Base-by-base conservation (phyloP, 306 rosid genomes). In the Nissolia schottii region DNA sequence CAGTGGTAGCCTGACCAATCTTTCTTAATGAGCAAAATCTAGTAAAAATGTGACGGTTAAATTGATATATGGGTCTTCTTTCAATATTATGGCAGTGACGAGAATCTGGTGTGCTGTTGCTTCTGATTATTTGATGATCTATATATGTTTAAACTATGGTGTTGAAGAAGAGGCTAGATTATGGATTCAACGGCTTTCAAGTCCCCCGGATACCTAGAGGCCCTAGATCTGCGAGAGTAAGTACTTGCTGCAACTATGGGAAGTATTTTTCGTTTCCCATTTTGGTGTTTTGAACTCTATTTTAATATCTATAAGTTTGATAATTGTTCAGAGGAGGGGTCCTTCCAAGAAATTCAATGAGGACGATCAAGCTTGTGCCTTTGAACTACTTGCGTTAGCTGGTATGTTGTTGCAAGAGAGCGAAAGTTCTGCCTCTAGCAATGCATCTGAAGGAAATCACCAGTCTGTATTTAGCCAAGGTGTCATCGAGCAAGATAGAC, bases 351-450 rank as follows among this genome's bases (percentile, higher is more conserved):
- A 82, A 64, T 59, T 46, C 13, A 75, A 34, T 14, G 81, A 84
- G 53, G 90, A 93, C 25, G 79, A 79, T 80, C 85, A 83, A 85
- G 83, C 76, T 46, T 88, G 93, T 78, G 97, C 98, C 43, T 82
- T 93, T 55, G 98, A 93, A 80, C 75, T 93, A 58, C 69, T 93
- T 84, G 98, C 98, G 59, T 93, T 93, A 77, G 98, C 98, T 49
- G 97, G 98, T 27, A 82, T 89, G 83, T 81, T 93, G 58, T 76
- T 93, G 89, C 83, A 78, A 88, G 97, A 93, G 86, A 81, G 92
- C 37, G 96, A 84, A 78, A 84, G 93, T 76, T 87, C 96, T 16
- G 87, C 94, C 10, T 89, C 85, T 68, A 93, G 97, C 80, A 85
- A 93, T 64, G 92, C 93, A 12, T 90, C 92, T 3, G 87, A 79